phyloP scores from a whole-genome alignment of 2,329 filamentous ascomycete species.

The Setomelanomma holmii region DNA sequence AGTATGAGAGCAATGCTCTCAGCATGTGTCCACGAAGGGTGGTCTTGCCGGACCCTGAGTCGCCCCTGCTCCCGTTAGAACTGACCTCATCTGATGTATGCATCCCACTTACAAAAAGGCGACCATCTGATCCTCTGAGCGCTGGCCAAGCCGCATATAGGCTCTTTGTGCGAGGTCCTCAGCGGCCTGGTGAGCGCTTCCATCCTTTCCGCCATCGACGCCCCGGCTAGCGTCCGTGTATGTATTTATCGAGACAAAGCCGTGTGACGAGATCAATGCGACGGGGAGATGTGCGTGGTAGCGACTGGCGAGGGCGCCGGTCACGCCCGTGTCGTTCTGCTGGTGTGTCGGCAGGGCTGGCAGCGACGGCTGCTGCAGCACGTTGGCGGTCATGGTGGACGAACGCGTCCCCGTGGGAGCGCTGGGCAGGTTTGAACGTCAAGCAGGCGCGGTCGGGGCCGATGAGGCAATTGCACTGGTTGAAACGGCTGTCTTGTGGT shows the following conservation, averaged over 20 bases:
- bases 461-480: slow-evolving; percentile 10
- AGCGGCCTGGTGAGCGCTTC: slow-evolving; percentile 88
- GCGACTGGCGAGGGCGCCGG: slow-evolving; percentile 81
- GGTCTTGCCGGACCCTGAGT: slow-evolving; percentile 95
- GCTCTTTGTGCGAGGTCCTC: slow-evolving; percentile 90
- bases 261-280: slow-evolving; percentile 88
- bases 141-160: slow-evolving; percentile 82
- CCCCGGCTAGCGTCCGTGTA: slow-evolving; percentile 90
- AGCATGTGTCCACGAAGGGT: slow-evolving; percentile 90
- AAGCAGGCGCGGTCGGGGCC: slow-evolving; percentile 19
- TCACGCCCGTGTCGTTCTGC: slow-evolving; percentile 79
- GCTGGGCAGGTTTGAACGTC: slow-evolving; percentile 37
- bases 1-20: slow-evolving; percentile 84
- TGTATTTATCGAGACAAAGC: slow-evolving; percentile 90
- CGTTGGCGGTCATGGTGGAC: slow-evolving; percentile 65
- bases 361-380: slow-evolving; percentile 74
- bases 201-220: slow-evolving; percentile 87
- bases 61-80: slow-evolving; percentile 67
- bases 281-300: slow-evolving; percentile 93
- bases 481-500: slow-evolving; percentile 12
- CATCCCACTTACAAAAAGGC: slow-evolving; percentile 79
- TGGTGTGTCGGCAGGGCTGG: slow-evolving; percentile 71
- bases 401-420: slow-evolving; percentile 50
- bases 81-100: not conserved
- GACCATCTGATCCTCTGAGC: slow-evolving; percentile 91